phyloP scores from a whole-genome alignment of 257 asterid genomes.

The Salvia splendens region DNA sequence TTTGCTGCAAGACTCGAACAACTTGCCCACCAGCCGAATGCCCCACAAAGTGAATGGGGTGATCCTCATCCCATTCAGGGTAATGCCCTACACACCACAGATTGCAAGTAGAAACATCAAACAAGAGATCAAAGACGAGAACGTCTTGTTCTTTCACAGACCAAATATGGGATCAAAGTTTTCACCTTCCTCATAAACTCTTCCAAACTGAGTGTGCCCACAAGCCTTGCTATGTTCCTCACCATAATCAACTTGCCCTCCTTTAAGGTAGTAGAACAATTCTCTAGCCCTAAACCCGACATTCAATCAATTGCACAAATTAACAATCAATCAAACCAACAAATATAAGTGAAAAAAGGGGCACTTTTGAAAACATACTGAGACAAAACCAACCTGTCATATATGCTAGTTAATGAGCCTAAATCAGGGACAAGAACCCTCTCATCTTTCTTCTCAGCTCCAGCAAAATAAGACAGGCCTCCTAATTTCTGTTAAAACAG shows the following conservation, averaged over 20 bases:
- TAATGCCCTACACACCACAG: slow-evolving; percentile 63
- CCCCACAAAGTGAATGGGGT: slow-evolving; percentile 91
- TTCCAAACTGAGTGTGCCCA: slow-evolving; percentile 83
- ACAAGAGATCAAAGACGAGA: background rate
- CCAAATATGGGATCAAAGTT: background rate
- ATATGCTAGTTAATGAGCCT: slow-evolving; percentile 80
- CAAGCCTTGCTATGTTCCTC: slow-evolving; percentile 92
- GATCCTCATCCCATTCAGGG: slow-evolving; percentile 96
- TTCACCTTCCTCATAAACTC: slow-evolving; percentile 70
- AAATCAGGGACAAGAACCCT: slow-evolving; percentile 96
- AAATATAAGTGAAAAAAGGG: background rate
- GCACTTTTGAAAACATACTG: background rate
- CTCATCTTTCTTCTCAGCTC: slow-evolving; percentile 97
- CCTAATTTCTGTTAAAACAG: slow-evolving; percentile 65
- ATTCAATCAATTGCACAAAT: slow-evolving; percentile 33
- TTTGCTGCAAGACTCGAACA: slow-evolving; percentile 87
- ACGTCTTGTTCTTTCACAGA: background rate
- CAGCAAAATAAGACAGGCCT: slow-evolving; percentile 89
- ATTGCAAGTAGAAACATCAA: background rate
- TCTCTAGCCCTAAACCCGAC: slow-evolving; percentile 81
- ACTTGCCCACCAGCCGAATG: slow-evolving; percentile 99
- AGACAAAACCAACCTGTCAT: slow-evolving; percentile 57
- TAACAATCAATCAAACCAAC: slow-evolving; percentile 6
- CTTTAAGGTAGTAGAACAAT: slow-evolving; percentile 91
- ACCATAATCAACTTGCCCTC: slow-evolving; percentile 95